Conservation (phyloP, 306 rosid species). For the Vigna nakashimae region DNA sequence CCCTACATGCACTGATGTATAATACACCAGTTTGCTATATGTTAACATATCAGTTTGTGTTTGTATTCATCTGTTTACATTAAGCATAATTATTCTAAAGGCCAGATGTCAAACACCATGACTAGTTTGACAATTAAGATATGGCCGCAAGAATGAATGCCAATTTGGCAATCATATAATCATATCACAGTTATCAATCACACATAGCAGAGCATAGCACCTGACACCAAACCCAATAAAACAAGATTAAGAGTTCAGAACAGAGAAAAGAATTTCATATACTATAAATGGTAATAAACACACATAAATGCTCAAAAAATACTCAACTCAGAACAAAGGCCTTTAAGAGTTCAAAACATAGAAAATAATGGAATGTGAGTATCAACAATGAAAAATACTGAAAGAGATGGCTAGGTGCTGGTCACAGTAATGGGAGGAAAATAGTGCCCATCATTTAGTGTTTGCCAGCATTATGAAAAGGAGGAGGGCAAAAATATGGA, state of each 20-base stretch:
- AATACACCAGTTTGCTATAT: neutral
- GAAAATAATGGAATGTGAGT: neutral
- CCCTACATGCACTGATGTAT: conserved; percentile 20
- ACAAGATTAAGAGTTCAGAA: neutral
- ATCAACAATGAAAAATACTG: neutral
- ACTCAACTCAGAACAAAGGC: neutral
- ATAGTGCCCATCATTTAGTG: neutral
- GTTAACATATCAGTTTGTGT: neutral
- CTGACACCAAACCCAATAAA: neutral
- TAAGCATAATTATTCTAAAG: conserved; percentile 32
- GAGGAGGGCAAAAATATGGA: neutral
- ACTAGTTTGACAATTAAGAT: conserved; percentile 22
- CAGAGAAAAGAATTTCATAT: neutral
- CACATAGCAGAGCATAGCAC: neutral
- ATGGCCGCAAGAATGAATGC: neutral
- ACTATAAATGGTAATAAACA: neutral
- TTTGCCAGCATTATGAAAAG: neutral
- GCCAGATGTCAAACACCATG: conserved; percentile 1
- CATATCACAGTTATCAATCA: conserved; percentile 1
- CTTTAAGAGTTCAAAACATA: neutral
- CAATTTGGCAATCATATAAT: conserved; percentile 5
- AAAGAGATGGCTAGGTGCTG: neutral
- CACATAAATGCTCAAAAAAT: neutral
- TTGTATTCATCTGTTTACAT: neutral
- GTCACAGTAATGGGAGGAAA: neutral